Evolutionary conservation across 1,139 yeast species (phyloP).

Genomic region (Protomyces gravidus): DNA sequence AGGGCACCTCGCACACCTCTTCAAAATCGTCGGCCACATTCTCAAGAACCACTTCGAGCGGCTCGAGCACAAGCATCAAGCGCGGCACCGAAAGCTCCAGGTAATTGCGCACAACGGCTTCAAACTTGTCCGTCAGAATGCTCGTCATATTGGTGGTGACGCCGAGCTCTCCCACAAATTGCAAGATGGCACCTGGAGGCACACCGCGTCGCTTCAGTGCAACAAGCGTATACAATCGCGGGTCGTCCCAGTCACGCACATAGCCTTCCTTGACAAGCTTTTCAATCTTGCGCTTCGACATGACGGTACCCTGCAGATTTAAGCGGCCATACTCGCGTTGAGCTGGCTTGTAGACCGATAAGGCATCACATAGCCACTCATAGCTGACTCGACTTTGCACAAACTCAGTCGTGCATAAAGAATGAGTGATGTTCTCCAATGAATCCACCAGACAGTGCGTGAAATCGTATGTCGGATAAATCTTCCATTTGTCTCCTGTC

Average conservation of each 20-base stretch:
- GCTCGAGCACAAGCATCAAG: slow-evolving; percentile 86
- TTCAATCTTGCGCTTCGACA: slow-evolving; percentile 94
- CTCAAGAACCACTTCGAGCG: slow-evolving; percentile 75
- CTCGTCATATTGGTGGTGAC: slow-evolving; percentile 91
- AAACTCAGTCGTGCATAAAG: slow-evolving; percentile 45
- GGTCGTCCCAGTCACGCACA: slow-evolving; percentile 98
- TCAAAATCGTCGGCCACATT: slow-evolving; percentile 71
- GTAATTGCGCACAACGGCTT: slow-evolving; percentile 77
- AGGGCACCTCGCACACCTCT: slow-evolving; percentile 73
- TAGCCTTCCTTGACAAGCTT: slow-evolving; percentile 73
- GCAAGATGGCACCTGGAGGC: slow-evolving; percentile 97
- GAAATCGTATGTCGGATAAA: slow-evolving; percentile 97
- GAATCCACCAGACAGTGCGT: slow-evolving; percentile 99
- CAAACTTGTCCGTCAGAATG: slow-evolving; percentile 85
- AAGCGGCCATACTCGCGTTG: slow-evolving; percentile 97
- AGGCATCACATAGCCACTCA: slow-evolving; percentile 96
- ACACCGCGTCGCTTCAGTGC: slow-evolving; percentile 96
- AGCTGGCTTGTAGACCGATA: slow-evolving; percentile 94
- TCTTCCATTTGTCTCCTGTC: slow-evolving; percentile 95
- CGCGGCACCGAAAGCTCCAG: slow-evolving; percentile 92
- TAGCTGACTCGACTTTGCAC: slow-evolving; percentile 87
- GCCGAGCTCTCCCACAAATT: slow-evolving; percentile 90
- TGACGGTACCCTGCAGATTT: slow-evolving; percentile 86
- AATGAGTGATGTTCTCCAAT: slow-evolving; percentile 74
- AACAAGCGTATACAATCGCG: slow-evolving; percentile 89